Evolutionary conservation across 1,284 basidiomycete species (phyloP), one percentile per base, ranked within the genome.

Genomic region (Pseudozyma sp.): DNA sequence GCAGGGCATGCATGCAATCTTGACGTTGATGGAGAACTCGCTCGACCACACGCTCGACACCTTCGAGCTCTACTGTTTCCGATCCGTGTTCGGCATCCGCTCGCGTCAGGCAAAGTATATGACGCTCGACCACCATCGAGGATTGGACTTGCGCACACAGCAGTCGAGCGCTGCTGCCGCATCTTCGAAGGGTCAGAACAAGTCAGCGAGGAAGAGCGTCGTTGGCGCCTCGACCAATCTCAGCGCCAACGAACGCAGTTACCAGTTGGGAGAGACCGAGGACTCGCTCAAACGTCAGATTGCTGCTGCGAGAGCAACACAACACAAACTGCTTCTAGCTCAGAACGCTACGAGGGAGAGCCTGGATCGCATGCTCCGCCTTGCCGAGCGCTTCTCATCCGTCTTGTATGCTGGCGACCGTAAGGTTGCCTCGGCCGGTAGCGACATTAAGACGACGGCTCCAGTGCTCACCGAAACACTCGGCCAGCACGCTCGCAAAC

Each of bases 21-120:
- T 77, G 47, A 84, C 82, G 35, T 62, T 84, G 17, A 63, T 84
- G 55, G 82, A 84, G 59, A 80, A 84, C 57, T 68, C 78, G 17
- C 65, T 84, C 17, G 82, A 84, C 49, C 80, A 83, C 54, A 80
- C 77, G 4, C 72, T 83, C 54, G 82, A 84, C 51, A 80, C 81
- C 1, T 79, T 82, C 33, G 82, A 84, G 61, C 77, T 84, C 30
- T 84, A 77, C 58, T 82, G 78, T n/a, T 63, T 82, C 44, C 56
- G 75, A 11, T 69, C 68, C 9, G 79, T 84, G 10, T 83, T 83
- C 54, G 80, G 80, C 13, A 69, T 84, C 48, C 75, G 75, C 10
- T 46, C 79, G 4, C 59, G 72, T 6, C 80, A 83, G 54, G 81
- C 82, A 6, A 54, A 61, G 35, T 58, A 53, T 40, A 79, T 84